A percentile compares a stretch with the other conserved stretches of the same genome.
Conservation (phyloP, 1,139 yeast species). For the Yamadazyma triangularis region DNA sequence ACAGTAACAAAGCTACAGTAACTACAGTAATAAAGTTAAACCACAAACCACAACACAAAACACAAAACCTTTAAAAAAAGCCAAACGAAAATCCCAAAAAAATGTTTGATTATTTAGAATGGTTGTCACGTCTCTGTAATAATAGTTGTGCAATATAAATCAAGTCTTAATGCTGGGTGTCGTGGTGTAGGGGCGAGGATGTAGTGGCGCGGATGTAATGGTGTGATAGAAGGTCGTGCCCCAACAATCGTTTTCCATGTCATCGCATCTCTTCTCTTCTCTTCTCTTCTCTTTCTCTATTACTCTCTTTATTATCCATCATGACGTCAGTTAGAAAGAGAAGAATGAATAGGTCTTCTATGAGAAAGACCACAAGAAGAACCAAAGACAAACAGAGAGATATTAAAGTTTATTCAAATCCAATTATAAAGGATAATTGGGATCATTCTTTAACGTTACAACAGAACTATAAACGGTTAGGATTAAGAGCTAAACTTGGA, state of each 20-base stretch:
- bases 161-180: no score
- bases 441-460: constrained; percentile 73
- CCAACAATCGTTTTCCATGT: neutral
- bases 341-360: constrained; percentile 73
- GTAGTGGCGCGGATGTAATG: no score
- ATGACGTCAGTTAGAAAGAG: constrained; percentile 86
- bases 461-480: constrained; percentile 79
- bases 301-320: constrained; percentile 5
- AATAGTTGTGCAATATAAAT: no score
- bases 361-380: constrained; percentile 63
- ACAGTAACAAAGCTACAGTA: no score
- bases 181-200: no score
- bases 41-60: no score
- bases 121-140: no score
- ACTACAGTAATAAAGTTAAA: no score
- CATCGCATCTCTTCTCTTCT: constrained; percentile 5
- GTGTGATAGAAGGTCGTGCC: no score
- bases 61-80: no score
- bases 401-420: constrained; percentile 62
- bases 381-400: constrained; percentile 65
- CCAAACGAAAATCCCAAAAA: no score
- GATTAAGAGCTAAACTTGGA: constrained; percentile 65
- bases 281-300: constrained; percentile 4
- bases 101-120: no score
- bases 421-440: constrained; percentile 88